phyloP scores from a whole-genome alignment of 352 stramenopile species.

The Phytophthora meadii region DNA sequence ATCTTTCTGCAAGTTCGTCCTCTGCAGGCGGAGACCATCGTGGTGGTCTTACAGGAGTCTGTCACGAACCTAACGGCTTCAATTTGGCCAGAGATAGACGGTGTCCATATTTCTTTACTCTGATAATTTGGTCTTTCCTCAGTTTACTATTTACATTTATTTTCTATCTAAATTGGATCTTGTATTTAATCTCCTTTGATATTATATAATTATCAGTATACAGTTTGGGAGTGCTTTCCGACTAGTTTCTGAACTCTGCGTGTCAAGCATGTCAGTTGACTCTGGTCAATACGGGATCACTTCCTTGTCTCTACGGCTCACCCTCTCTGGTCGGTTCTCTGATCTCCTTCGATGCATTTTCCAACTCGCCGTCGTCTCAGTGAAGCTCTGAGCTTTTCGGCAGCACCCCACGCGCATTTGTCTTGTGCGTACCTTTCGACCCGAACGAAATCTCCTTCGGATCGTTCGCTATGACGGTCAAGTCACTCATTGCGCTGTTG shows the following conservation, averaged over 20 bases:
- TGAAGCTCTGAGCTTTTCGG: neutral
- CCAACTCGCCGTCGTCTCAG: conserved; percentile 3
- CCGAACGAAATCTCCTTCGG: neutral
- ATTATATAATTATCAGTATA: neutral
- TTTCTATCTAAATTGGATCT: neutral
- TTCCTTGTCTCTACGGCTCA: conserved; percentile 26
- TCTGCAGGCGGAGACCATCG: conserved; percentile 4
- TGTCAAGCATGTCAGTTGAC: conserved; percentile 14
- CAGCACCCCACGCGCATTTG: conserved; percentile 2
- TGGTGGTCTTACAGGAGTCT: conserved; percentile 18
- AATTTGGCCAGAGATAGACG: conserved; percentile 13
- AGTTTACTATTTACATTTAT: neutral
- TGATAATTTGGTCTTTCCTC: neutral
- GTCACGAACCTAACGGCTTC: conserved; percentile 26
- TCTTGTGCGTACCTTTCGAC: conserved; percentile 5
- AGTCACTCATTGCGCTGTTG: conserved; percentile 20
- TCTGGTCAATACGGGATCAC: conserved; percentile 14
- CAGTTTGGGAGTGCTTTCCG: conserved; percentile 9
- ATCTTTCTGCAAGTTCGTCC: neutral
- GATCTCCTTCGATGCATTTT: conserved; percentile 22
- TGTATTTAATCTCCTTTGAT: neutral
- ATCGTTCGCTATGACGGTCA: conserved; percentile 7
- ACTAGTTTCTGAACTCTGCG: conserved; percentile 15
- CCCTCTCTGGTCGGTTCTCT: conserved; percentile 37
- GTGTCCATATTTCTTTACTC: neutral